Evolutionary conservation across 2,329 filamentous ascomycete species (phyloP), one percentile per base, ranked within the genome.

Genomic region (Trichoderma asperellum): DNA sequence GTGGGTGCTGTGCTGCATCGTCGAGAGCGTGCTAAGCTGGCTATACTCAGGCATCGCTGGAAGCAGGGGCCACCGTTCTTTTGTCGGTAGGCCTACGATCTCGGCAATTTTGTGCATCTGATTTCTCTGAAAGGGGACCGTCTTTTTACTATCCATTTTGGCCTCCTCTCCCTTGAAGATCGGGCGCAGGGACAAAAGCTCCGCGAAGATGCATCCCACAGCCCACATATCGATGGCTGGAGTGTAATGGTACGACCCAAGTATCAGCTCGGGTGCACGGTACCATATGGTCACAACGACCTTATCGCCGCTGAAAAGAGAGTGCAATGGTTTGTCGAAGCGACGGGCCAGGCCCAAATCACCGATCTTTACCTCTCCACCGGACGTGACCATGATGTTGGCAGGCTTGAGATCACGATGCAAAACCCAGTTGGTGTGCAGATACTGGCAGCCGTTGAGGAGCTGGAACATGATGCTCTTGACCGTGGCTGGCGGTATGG

Each of bases 261-360:
- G 88, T 1, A 99, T 88, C 4, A 99, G 86, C 79, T 99, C 96
- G 0, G 96, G 96, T 0, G 96, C 96, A 27, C 96, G 92, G 76
- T 99, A 99, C 96, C 96, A 99, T 72, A 99, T 99, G 0, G 96
- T 99, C 16, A 99, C 96, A 64, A 99, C 96, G 2, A 99, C 96
- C 79, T 99, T 99, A 75, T 99, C 96, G 64, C 96, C 96, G 21
- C 89, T 92, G 80, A 96, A 99, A 1, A 99, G 87, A 0, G 92
- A 93, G 76, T 97, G 93, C 0, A 98, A 83, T 0, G 96, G 96
- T 77, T 98, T 97, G 82, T 96, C 91, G 80, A 98, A 98, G 2
- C 97, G 85, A 21, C 96, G 90, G 8, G 96, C 96, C 1, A 99
- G 87, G 2, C 96, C 96, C 52, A 99, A 83, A 79, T 99, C 96